phyloP scores from a whole-genome alignment of 2,329 filamentous ascomycete genomes.

The Zarea fungicola region DNA sequence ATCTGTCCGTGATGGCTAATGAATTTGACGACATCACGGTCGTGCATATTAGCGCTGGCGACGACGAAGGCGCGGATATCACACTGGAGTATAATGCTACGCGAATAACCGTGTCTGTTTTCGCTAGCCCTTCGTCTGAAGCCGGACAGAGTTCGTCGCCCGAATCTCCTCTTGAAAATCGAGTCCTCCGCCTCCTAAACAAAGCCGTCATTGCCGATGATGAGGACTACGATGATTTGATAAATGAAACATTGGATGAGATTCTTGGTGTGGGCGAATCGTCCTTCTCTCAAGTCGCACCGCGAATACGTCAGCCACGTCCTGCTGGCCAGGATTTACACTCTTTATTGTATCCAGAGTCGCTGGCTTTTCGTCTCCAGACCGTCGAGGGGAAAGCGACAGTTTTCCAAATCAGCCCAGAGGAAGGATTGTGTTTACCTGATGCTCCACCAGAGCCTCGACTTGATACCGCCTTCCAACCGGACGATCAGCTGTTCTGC shows the following conservation, averaged over 20 bases:
- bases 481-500: not conserved
- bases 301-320: not conserved
- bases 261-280: not conserved
- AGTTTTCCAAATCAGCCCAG: not conserved
- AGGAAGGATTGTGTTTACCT: not conserved
- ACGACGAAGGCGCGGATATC: constrained; percentile 4
- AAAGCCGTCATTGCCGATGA: not conserved
- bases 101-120: constrained; percentile 4
- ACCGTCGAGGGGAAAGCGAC: not conserved
- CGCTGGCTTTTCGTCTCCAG: not conserved
- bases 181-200: not conserved
- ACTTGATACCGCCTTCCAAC: not conserved
- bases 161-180: not conserved
- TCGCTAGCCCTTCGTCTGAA: not conserved
- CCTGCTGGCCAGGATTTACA: not conserved
- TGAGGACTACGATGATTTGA: not conserved
- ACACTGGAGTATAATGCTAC: constrained; percentile 5
- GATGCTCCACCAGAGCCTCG: constrained; percentile 1
- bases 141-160: not conserved
- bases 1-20: not conserved
- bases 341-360: constrained; percentile 1
- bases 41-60: constrained; percentile 5
- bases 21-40: constrained; percentile 1
- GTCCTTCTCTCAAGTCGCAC: not conserved
- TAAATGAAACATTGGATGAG: not conserved